Base-by-base conservation (phyloP, 2,329 filamentous ascomycete genomes). In the Penicillium brevicompactum region DNA sequence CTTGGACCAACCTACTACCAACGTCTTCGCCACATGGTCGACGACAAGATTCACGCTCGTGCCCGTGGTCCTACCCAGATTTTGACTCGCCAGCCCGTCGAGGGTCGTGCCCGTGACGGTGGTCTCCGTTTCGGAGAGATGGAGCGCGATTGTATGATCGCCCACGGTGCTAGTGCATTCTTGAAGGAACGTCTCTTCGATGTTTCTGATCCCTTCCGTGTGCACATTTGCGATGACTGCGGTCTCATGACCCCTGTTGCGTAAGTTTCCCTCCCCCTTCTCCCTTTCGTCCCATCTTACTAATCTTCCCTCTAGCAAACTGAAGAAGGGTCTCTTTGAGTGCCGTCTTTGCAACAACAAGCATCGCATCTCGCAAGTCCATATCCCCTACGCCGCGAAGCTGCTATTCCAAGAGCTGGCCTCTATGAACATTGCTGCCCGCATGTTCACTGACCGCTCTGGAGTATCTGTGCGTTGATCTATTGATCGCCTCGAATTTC, bases 101-200 rank as follows among this genome's bases (percentile, higher is more conserved):
- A 99, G 78, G 94, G 94, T 89, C 90, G 95, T 85, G 94, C 94
- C 3, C 84, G 95, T 77, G 95, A 99, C 73, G 94, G 94, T 84
- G 94, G 94, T 81, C 84, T 99, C 43, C 93, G 95, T 73, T 99
- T 99, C 86, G 94, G 94, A 87, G 94, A 99, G 82, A 99, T 99
- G 94, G 95, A 99, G 78, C 93, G 95, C 80, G 95, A 99, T 85
- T 99, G 94, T 75, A 99, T 99, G 94, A 99, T 99, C 80, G 92
- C 95, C n/a, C 95, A 99, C 74, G 94, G 94, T 72, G 94, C 95
- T 3, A 93, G 91, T 51, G 89, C 92, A 1, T 99, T 99, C 84
- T 79, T 99, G 71, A 99, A 99, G 80, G 94, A 99, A 81, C 87
- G 94, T 69, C 79, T 99, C 55, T 97, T 99, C 69, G 93, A 97